Base-by-base conservation (phyloP, 2,329 filamentous ascomycete genomes). In the Ramularia collo-cygni region DNA sequence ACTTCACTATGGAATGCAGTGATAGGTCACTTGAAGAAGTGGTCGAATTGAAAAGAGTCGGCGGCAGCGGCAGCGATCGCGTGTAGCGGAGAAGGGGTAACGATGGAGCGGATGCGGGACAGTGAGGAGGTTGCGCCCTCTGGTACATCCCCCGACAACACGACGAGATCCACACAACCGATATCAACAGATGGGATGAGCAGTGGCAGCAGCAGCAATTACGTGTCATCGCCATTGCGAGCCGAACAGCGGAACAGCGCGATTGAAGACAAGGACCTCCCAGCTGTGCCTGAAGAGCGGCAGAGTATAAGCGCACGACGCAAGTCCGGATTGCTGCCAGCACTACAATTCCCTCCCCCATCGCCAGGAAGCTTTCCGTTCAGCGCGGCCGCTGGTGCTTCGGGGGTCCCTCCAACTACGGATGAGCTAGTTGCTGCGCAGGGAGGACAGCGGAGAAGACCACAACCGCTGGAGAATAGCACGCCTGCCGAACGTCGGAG, bases 401-500 rank as follows among this genome's bases (percentile, higher is more conserved):
- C 38, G 8, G 51, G 51, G 7, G 47, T 44, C 9, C 41, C 45
- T 18, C 38, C 51, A n/a, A 52, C 50, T 4, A 54, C 47, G 16
- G 42, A 37, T 21, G 45, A 40, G n/a, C 34, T 43, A 35, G 28
- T 28, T 21, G 24, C 38, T 9, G n/a, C 14, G 8, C 39, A 28
- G 13, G 30, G 38, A 3, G 3, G 35, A n/a, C n/a, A 15, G 2
- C 26, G 42, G 15, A 48, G 30, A 35, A 46, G 43, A 32, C 40
- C 26, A 16, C 37, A 43, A n/a, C 33, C 14, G 16, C 35, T 33
- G 7, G 48, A 43, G 10, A 37, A 46, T 14, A 40, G 35, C 13
- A 56, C 55, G 9, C 54, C 55, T 12, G 42, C 54, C 21, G 46
- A 51, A 15, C 35, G 46, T 31, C 45, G 54, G 37, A 58, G 55